Evolutionary conservation across 2,329 filamentous ascomycete species (phyloP).

Genomic region (Arthroderma sp.): DNA sequence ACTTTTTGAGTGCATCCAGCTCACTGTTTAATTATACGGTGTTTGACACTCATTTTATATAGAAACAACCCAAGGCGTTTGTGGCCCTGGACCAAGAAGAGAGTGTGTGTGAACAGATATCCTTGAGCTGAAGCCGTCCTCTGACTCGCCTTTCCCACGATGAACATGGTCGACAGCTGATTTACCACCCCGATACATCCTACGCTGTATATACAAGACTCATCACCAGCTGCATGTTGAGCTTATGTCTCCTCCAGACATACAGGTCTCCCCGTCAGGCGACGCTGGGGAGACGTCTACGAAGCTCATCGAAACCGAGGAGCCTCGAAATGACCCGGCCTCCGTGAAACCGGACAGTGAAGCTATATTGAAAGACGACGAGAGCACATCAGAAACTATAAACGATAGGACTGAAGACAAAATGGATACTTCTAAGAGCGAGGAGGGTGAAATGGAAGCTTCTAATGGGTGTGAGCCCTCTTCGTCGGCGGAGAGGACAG

Average conservation of each 20-base stretch:
- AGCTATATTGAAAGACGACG: neutral
- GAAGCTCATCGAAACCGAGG: neutral
- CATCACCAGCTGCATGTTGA: constrained; percentile 8
- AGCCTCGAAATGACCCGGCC: neutral
- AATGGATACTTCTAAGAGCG: neutral
- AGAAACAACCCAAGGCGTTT: neutral
- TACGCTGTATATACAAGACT: neutral
- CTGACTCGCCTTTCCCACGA: neutral
- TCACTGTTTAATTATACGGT: neutral
- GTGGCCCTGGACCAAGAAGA: neutral
- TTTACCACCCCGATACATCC: neutral
- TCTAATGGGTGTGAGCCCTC: neutral
- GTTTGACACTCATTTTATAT: neutral
- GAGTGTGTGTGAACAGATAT: neutral
- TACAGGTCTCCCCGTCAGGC: constrained; percentile 2
- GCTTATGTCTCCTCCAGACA: constrained; percentile 12
- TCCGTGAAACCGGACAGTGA: neutral
- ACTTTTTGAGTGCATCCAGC: neutral
- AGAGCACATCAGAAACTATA: neutral
- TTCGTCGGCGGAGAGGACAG: neutral
- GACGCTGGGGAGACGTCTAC: neutral
- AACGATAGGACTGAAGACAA: neutral
- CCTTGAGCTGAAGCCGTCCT: neutral
- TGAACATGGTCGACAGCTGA: neutral
- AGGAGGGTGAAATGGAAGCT: neutral